These are phyloP conservation scores for Nephelium lappaceum DNA, from an alignment of 345 rosid species.

Conservation along the genomic window DNA sequence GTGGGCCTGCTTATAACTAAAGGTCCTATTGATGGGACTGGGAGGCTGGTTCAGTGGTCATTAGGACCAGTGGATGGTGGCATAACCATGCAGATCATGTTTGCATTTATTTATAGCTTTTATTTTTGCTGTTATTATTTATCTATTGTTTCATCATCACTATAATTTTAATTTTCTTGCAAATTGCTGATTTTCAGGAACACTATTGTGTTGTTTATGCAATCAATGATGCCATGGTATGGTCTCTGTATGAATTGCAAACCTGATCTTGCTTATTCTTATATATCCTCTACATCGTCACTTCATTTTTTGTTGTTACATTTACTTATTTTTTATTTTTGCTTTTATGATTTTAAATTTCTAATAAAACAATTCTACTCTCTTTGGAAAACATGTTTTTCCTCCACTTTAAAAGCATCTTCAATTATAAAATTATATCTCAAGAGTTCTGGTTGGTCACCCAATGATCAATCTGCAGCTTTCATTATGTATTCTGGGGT, in stretches of 20 bases:
- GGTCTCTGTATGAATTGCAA: constrained; percentile 36
- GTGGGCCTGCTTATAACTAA: constrained; percentile 6
- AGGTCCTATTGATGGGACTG: constrained; percentile 7
- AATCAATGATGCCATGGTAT: constrained; percentile 84
- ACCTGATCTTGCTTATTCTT: background rate
- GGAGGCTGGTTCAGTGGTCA: background rate
- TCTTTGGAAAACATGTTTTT: background rate
- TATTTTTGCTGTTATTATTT: background rate
- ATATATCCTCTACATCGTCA: constrained; percentile 8
- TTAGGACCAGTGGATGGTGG: constrained; percentile 12
- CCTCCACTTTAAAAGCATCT: background rate
- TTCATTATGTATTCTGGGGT: background rate
- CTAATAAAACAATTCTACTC: background rate
- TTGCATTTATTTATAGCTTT: background rate
- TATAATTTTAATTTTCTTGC: constrained; percentile 13
- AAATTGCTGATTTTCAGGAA: constrained; percentile 57
- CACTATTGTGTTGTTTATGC: constrained; percentile 87
- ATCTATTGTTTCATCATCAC: background rate
- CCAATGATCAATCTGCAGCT: background rate
- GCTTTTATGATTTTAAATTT: too few species aligned
- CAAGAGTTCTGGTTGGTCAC: background rate
- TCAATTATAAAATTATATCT: background rate
- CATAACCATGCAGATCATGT: constrained; percentile 15
- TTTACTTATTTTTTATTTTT: background rate
- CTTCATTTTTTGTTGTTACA: background rate